These are phyloP conservation scores for Penstemon davidsonii DNA, from an alignment of 257 asterid species.

Conservation along the genomic window DNA sequence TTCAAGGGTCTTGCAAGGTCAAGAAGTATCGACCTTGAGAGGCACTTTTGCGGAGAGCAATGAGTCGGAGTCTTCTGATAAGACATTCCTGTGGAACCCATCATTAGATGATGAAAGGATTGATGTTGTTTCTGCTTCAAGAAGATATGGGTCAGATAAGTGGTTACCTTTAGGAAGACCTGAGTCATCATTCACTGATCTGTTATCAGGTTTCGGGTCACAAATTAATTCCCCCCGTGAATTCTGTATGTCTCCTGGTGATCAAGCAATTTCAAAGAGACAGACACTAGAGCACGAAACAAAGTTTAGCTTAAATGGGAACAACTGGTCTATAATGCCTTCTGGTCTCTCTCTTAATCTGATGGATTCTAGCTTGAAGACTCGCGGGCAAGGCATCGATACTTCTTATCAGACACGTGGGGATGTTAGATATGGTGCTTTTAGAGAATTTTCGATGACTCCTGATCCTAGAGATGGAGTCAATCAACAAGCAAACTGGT, in stretches of 20 bases:
- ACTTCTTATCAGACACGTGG: constrained; percentile 43
- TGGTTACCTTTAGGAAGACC: constrained; percentile 66
- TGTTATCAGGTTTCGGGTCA: constrained; percentile 78
- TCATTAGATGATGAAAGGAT: constrained; percentile 59
- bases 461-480: constrained; percentile 47
- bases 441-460: constrained; percentile 46
- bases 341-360: constrained; percentile 65
- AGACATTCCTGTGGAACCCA: constrained; percentile 51
- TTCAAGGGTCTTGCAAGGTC: constrained; percentile 91
- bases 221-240: constrained; percentile 50
- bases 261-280: constrained; percentile 44
- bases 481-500: constrained; percentile 64
- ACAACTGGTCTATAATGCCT: constrained; percentile 53
- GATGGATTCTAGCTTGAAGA: constrained; percentile 57
- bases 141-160: constrained; percentile 50
- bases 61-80: constrained; percentile 70
- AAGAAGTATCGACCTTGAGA: constrained; percentile 78
- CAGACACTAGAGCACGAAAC: constrained; percentile 54
- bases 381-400: constrained; percentile 44
- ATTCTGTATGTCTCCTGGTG: constrained; percentile 44
- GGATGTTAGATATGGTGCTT: constrained; percentile 46
- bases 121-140: constrained; percentile 47
- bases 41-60: constrained; percentile 56
- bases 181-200: constrained; percentile 67
- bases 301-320: constrained; percentile 49